Base-by-base conservation (phyloP, 2,329 filamentous ascomycete species). In the Ophiosphaerella korrae region DNA sequence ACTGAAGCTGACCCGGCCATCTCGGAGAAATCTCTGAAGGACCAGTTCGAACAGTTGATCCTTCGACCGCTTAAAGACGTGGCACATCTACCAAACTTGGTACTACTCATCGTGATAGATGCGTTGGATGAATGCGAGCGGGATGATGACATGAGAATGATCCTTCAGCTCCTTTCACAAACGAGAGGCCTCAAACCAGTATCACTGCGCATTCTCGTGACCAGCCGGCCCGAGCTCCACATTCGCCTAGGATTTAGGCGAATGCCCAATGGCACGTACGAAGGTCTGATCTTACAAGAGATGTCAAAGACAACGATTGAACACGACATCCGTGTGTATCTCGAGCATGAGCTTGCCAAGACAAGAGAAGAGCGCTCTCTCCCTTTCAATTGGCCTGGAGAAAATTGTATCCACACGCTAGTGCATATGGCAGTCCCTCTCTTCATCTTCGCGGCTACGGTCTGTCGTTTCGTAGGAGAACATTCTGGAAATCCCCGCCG, bases 361-460 rank as follows among this genome's bases (percentile, higher is more conserved):
- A 29, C 29, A 1, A 5, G 38, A 13, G 12, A 29, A 2, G 18
- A 40, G 23, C 38, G 38, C n/a, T n/a, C n/a, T n/a, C n/a, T n/a
- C n/a, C n/a, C n/a, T n/a, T n/a, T n/a, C n/a, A n/a, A n/a, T n/a
- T 13, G 7, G 21, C 14, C 13, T 40, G 38, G 38, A 12, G 37
- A 42, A n/a, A n/a, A 54, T 67, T n/a, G n/a, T 5, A 9, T 62
- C 9, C 40, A 37, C n/a, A n/a, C n/a, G n/a, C 49, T 72, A 9
- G 54, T 63, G 29, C 23, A 57, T 2, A 63, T 58, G 37, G 43
- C 68, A 6, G 41, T 59, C 21, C 64, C 65, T 3, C 49, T 72
- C 14, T 72, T 73, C 39, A 72, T 72, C 33, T 67, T 58, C 35
- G 63, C 70, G 11, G 53, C 53, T 23, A 59, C 53, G 0, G 42